A percentile compares a stretch with the other conserved stretches of the same genome.
Evolutionary conservation across 2,329 filamentous ascomycete species (phyloP).

Genomic region (Xylaria sp.): DNA sequence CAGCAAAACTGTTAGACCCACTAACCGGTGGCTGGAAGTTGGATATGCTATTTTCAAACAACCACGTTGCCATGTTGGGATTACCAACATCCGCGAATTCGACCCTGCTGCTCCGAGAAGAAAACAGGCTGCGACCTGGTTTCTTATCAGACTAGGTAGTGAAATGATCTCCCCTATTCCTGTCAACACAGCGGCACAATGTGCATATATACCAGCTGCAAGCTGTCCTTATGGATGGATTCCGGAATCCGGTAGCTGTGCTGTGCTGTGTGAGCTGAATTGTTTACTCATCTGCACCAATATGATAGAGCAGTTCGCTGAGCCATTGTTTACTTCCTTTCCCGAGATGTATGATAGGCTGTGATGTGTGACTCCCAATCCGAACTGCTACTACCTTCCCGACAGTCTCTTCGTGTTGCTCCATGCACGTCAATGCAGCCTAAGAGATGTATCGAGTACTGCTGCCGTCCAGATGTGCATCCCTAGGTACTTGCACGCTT

Average conservation of each 20-base stretch:
- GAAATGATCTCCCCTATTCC: background rate
- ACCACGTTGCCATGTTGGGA: constrained; percentile 17
- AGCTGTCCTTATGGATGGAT: background rate
- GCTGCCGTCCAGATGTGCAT: background rate
- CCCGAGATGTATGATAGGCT: background rate
- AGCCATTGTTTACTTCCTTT: constrained; percentile 1
- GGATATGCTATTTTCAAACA: constrained; percentile 21
- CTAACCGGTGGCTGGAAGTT: constrained; percentile 3
- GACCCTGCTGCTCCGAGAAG: background rate
- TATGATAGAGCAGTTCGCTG: background rate
- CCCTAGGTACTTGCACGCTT: background rate
- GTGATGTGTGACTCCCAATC: constrained; percentile 11
- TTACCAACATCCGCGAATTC: constrained; percentile 6
- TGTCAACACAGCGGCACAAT: background rate
- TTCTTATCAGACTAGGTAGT: background rate
- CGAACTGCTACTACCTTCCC: constrained; percentile 21
- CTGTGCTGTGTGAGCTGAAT: background rate
- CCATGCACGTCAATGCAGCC: constrained; percentile 16
- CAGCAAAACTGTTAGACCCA: background rate
- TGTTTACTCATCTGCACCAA: background rate
- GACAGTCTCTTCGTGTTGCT: constrained; percentile 32
- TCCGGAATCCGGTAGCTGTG: background rate
- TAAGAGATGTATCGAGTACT: constrained; percentile 4
- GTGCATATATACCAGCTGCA: background rate
- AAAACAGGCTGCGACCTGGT: constrained; percentile 13